Conservation (phyloP, 345 rosid genomes). For the Trapa incisa region DNA sequence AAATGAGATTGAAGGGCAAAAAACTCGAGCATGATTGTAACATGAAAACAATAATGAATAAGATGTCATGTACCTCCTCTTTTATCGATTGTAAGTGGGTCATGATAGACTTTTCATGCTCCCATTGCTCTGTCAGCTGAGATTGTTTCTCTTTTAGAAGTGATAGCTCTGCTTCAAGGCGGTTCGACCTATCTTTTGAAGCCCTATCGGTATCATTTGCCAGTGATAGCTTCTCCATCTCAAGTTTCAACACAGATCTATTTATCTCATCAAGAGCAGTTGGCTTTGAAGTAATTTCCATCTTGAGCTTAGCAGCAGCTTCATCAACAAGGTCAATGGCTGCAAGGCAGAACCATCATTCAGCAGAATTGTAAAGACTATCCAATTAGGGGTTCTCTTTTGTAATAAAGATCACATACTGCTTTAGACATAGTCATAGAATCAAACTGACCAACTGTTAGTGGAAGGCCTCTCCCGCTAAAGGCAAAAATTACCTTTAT, state of each 20-base stretch:
- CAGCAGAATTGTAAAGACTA: not conserved
- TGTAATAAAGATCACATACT: not conserved
- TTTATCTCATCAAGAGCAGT: conserved; percentile 94
- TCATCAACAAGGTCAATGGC: conserved; percentile 98
- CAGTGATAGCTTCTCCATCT: conserved; percentile 96
- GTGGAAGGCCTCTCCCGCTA: not conserved
- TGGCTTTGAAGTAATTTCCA: conserved; percentile 99
- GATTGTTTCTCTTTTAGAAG: conserved; percentile 71
- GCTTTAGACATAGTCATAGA: not conserved
- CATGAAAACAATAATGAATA: not conserved
- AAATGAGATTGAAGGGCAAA: not conserved
- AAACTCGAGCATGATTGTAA: not conserved
- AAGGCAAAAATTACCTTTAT: conserved; percentile 53
- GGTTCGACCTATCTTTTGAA: conserved; percentile 74
- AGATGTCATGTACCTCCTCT: conserved; percentile 50
- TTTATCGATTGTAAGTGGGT: conserved; percentile 87
- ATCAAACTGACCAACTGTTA: not conserved
- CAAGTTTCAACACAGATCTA: conserved; percentile 81
- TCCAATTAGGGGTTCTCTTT: not conserved
- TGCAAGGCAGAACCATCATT: conserved; percentile 17
- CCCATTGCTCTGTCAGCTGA: conserved; percentile 88
- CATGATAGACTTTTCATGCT: conserved; percentile 96
- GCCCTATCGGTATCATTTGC: conserved; percentile 86
- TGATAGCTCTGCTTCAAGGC: conserved; percentile 68
- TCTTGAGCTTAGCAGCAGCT: conserved; percentile 95